Evolutionary conservation across 257 asterid species (phyloP).

Genomic region (Rubia yunnanensis): DNA sequence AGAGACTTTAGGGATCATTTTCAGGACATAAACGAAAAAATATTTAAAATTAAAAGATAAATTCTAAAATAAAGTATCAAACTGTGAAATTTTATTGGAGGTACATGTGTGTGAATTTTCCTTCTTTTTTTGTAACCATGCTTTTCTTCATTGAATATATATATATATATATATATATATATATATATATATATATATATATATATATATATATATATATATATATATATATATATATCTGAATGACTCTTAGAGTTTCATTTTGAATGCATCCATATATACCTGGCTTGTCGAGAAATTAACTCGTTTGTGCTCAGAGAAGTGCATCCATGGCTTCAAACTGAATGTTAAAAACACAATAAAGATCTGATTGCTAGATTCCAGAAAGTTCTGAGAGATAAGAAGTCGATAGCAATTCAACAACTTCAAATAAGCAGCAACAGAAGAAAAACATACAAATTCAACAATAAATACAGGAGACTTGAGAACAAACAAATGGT

Average conservation of each 20-base stretch:
- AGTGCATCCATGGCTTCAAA: constrained; percentile 61
- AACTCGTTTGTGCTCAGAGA: constrained; percentile 66
- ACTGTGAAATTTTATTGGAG: too few species aligned
- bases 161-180: neutral
- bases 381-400: constrained; percentile 28
- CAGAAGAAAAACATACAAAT: constrained; percentile 12
- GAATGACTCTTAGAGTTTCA: neutral
- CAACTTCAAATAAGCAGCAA: constrained; percentile 11
- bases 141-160: neutral
- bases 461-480: constrained; percentile 18
- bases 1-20: too few species aligned
- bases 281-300: constrained; percentile 57
- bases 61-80: too few species aligned
- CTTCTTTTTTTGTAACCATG: too few species aligned
- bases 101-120: too few species aligned
- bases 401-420: constrained; percentile 1
- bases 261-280: neutral
- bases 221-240: too few species aligned
- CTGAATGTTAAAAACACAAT: constrained; percentile 61
- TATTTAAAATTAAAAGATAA: too few species aligned
- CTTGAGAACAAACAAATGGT: constrained; percentile 35
- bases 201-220: too few species aligned
- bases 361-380: constrained; percentile 54
- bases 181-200: too few species aligned
- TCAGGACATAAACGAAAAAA: too few species aligned